Base-by-base conservation (phyloP, 1,139 yeast genomes). In the Debaryomyces psychrophilus region DNA sequence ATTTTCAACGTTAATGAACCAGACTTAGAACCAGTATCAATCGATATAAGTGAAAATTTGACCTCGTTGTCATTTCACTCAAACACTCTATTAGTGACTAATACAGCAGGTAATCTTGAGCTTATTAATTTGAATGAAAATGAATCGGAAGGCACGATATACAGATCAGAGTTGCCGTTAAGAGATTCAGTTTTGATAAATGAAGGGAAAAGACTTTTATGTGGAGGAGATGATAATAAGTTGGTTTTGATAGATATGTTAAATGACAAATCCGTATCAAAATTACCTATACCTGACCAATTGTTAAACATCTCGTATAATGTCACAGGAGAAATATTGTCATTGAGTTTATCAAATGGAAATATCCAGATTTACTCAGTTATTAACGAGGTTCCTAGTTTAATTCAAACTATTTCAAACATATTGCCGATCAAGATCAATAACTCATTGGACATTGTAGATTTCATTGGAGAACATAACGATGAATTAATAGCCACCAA, bases 171-270 rank as follows among this genome's bases (percentile, higher is more conserved):
- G 17, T 68, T 88, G 36, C 87, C 96, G 0, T 62, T 90, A 33
- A 75, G 95, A 52, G 87, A 82, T 50, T 73, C 84, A 4, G 69
- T 69, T 14, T 82, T 87, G 61, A 81, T 88, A 38, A 87, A 86
- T 50, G 87, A 83, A 50, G 96, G 92, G 0, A 74, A 79, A 43
- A 76, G 87, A 67, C 69, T 82, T 2, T 80, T 88, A 1, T 77
- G 84, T 46, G 93, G 90, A 25, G 95, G 96, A 44, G 95, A 89
- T 57, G 95, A 87, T 51, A 76, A 79, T 44, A 81, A 82, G 50
- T 71, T 87, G 46, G 71, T 75, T 8, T 58, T 89, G 1, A 68
- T 87, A 3, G 84, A 81, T 50, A 57, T 79, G 14, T 59, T 57
- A 18, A 67, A 65, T n/a, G 73, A 74, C 35, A 68, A 69, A 22